phyloP scores from a whole-genome alignment of 768 basidiomycete genomes.

The Mycena albidolilacea region DNA sequence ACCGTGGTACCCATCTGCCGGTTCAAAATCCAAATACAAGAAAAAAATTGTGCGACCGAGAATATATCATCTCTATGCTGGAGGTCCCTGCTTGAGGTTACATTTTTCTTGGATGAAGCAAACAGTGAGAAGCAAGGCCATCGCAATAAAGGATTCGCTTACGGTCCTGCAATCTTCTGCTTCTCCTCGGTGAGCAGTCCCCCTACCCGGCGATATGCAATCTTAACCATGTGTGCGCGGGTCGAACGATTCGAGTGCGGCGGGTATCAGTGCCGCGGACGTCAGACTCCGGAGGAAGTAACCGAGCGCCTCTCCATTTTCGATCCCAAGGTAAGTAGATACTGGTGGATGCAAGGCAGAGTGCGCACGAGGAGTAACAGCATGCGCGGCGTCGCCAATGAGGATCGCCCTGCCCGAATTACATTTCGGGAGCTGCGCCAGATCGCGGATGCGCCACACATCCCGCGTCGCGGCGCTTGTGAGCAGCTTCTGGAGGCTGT shows the following conservation, averaged over 20 bases:
- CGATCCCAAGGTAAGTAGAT: conserved; percentile 42
- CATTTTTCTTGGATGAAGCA: too few relatives aligned
- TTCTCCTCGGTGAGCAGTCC: neutral
- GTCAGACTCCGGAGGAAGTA: conserved; percentile 43
- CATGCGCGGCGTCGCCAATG: conserved; percentile 38
- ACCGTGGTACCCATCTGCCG: too few relatives aligned
- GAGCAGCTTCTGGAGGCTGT: conserved; percentile 27
- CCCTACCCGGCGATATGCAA: conserved; percentile 29
- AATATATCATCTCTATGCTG: too few relatives aligned
- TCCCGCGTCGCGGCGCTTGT: conserved; percentile 21
- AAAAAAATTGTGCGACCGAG: too few relatives aligned
- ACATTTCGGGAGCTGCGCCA: conserved; percentile 23
- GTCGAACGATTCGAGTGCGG: conserved; percentile 25
- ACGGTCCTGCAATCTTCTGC: too few relatives aligned
- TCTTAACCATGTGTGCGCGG: conserved; percentile 35
- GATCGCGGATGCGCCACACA: conserved; percentile 39
- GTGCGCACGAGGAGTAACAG: conserved; percentile 30
- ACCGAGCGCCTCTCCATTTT: conserved; percentile 52
- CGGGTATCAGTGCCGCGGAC: conserved; percentile 22
- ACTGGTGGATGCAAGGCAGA: neutral
- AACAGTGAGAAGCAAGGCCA: too few relatives aligned
- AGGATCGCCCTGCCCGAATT: conserved; percentile 27
- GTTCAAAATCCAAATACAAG: too few relatives aligned
- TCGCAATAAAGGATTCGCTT: too few relatives aligned
- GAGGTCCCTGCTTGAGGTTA: too few relatives aligned